A percentile compares a stretch with the other conserved stretches of the same genome.
Evolutionary conservation across 2,329 filamentous ascomycete species (phyloP).

Genomic region (Penicillium sp.): DNA sequence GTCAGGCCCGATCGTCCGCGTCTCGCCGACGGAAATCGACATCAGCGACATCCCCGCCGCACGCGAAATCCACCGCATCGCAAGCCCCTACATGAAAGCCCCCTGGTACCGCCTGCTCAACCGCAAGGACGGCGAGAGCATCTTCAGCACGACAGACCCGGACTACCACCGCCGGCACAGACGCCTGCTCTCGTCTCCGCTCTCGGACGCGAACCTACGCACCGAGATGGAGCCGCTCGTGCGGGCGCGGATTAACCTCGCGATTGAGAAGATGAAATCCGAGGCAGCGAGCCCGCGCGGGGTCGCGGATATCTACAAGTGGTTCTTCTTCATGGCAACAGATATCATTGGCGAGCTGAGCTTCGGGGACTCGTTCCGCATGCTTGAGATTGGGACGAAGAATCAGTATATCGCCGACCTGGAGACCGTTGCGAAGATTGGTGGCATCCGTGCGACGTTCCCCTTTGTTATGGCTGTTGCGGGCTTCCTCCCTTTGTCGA

Average conservation of each 20-base stretch:
- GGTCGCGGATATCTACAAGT: slow-evolving; percentile 56
- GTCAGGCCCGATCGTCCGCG: slow-evolving; percentile 40
- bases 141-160: slow-evolving; percentile 50
- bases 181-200: slow-evolving; percentile 43
- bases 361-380: slow-evolving; percentile 62
- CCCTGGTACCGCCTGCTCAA: slow-evolving; percentile 36
- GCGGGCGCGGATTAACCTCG: slow-evolving; percentile 43
- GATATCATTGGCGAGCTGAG: slow-evolving; percentile 60
- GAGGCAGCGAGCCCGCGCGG: slow-evolving; percentile 47
- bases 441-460: slow-evolving; percentile 31
- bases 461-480: slow-evolving; percentile 30
- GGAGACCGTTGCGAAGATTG: slow-evolving; percentile 24
- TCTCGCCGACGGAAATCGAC: slow-evolving; percentile 32
- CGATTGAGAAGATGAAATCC: slow-evolving; percentile 51
- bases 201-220: slow-evolving; percentile 49
- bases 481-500: slow-evolving; percentile 28
- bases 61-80: slow-evolving; percentile 41
- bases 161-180: slow-evolving; percentile 39
- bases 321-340: slow-evolving; percentile 60
- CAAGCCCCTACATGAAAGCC: slow-evolving; percentile 40
- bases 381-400: slow-evolving; percentile 56
- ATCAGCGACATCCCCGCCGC: slow-evolving; percentile 45
- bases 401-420: slow-evolving; percentile 51
- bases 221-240: slow-evolving; percentile 42
- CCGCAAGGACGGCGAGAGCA: slow-evolving; percentile 26